Percentiles rank a stretch among this genome's conserved stretches.
phyloP scores from a whole-genome alignment of 805 yeast species.

The Schwanniomyces yamadae region DNA sequence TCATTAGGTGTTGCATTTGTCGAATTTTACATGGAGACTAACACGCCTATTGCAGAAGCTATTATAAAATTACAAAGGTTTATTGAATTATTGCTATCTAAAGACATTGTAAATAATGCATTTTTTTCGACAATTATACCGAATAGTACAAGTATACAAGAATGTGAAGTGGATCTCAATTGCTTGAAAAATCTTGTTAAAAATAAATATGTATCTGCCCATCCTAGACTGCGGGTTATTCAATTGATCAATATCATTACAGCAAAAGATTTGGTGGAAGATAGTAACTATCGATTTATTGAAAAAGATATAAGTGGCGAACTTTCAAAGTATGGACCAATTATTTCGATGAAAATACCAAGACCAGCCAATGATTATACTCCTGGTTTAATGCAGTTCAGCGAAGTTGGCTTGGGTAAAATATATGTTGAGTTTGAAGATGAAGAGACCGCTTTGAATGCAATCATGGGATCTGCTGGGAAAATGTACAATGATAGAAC shows the following conservation, averaged over 20 bases:
- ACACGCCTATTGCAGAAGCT: conserved; percentile 13
- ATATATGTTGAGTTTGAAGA: conserved; percentile 64
- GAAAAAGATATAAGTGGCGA: conserved; percentile 51
- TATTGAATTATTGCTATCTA: conserved; percentile 13
- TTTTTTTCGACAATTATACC: conserved; percentile 34
- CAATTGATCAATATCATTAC: conserved; percentile 66
- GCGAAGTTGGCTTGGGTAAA: conserved; percentile 65
- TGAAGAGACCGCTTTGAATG: conserved; percentile 50
- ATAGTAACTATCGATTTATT: conserved; percentile 46
- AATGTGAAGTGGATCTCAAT: conserved; percentile 34
- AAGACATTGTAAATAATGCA: conserved; percentile 21
- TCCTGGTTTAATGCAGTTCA: conserved; percentile 37
- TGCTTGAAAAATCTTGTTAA: conserved; percentile 37
- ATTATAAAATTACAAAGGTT: conserved; percentile 11
- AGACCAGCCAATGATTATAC: conserved; percentile 53
- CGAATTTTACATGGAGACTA: conserved; percentile 31
- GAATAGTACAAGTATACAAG: conserved; percentile 33
- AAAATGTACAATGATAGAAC: conserved; percentile 65
- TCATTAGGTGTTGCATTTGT: conserved; percentile 60
- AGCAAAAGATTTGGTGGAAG: conserved; percentile 60
- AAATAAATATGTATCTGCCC: conserved; percentile 34
- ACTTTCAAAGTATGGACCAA: conserved; percentile 50
- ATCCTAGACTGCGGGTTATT: conserved; percentile 51
- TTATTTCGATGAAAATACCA: conserved; percentile 59
- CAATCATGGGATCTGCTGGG: conserved; percentile 63